A percentile compares a stretch with the other conserved stretches of the same genome.
Evolutionary conservation across 2,329 filamentous ascomycete genomes (phyloP).

Genomic region (Calonectria henricotiae): DNA sequence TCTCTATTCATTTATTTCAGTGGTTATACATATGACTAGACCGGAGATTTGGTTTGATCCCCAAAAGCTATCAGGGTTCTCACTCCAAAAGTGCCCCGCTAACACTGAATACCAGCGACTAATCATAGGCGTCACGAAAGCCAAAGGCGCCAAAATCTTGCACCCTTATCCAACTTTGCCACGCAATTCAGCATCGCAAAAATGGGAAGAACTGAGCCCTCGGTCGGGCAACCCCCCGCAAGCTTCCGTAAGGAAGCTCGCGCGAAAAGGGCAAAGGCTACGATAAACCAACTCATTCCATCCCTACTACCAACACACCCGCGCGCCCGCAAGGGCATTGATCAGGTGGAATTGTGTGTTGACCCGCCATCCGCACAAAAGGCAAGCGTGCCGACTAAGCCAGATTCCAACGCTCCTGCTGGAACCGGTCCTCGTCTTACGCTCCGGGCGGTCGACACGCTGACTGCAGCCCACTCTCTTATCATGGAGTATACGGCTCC

Average conservation of each 20-base stretch:
- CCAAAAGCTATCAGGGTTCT: constrained; percentile 21
- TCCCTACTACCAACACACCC: constrained; percentile 60
- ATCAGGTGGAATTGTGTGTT: constrained; percentile 66
- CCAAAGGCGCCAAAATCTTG: background rate
- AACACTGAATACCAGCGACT: background rate
- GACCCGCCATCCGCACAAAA: constrained; percentile 48
- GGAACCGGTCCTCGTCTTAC: constrained; percentile 57
- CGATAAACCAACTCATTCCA: constrained; percentile 74
- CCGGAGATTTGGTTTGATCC: background rate
- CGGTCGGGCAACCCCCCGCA: constrained; percentile 46
- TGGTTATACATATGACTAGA: no score
- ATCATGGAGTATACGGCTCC: constrained; percentile 22
- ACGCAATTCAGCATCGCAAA: background rate
- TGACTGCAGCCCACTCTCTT: constrained; percentile 64
- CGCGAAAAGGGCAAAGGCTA: constrained; percentile 72
- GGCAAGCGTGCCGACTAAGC: background rate
- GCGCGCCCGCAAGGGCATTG: constrained; percentile 70
- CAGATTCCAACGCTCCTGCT: background rate
- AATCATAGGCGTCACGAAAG: constrained; percentile 1
- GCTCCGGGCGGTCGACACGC: constrained; percentile 68
- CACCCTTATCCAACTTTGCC: background rate
- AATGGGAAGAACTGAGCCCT: constrained; percentile 52
- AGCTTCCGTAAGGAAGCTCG: constrained; percentile 58
- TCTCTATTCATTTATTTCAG: background rate
- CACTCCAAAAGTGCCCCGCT: background rate